phyloP scores from a whole-genome alignment of 305 asterid species.

The Ilex paraguariensis region DNA sequence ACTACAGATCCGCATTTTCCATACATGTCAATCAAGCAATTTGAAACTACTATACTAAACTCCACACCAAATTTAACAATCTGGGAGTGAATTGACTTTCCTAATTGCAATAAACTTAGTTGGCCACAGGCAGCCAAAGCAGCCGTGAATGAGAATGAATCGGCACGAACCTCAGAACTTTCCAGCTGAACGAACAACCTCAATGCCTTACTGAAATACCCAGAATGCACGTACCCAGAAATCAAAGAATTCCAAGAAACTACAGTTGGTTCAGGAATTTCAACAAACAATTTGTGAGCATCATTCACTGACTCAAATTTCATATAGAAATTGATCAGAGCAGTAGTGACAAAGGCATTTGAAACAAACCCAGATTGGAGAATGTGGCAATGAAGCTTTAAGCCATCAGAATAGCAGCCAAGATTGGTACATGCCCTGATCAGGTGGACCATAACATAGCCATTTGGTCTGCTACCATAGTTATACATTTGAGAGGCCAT shows the following conservation, averaged over 20 bases:
- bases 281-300: constrained; percentile 56
- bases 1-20: constrained; percentile 57
- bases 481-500: too few relatives aligned
- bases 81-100: constrained; percentile 59
- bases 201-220: constrained; percentile 50
- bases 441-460: constrained; percentile 37
- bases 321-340: constrained; percentile 43
- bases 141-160: constrained; percentile 62
- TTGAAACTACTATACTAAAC: constrained; percentile 43
- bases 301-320: constrained; percentile 38
- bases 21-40: constrained; percentile 77
- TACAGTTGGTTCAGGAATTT: constrained; percentile 62
- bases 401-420: constrained; percentile 39
- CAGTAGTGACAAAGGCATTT: constrained; percentile 29
- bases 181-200: constrained; percentile 42
- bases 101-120: constrained; percentile 35
- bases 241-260: constrained; percentile 85
- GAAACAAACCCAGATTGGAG: constrained; percentile 43
- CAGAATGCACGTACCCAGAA: constrained; percentile 60
- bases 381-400: constrained; percentile 56
- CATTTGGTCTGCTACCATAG: constrained; percentile 15
- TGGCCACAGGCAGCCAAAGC: constrained; percentile 67
- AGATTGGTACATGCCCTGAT: constrained; percentile 39
- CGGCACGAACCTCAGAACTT: constrained; percentile 40
- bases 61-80: constrained; percentile 55